Percentiles rank a stretch among this genome's conserved stretches.
phyloP scores from a whole-genome alignment of 2,329 filamentous ascomycete species.

The Hypoxylon sp. region DNA sequence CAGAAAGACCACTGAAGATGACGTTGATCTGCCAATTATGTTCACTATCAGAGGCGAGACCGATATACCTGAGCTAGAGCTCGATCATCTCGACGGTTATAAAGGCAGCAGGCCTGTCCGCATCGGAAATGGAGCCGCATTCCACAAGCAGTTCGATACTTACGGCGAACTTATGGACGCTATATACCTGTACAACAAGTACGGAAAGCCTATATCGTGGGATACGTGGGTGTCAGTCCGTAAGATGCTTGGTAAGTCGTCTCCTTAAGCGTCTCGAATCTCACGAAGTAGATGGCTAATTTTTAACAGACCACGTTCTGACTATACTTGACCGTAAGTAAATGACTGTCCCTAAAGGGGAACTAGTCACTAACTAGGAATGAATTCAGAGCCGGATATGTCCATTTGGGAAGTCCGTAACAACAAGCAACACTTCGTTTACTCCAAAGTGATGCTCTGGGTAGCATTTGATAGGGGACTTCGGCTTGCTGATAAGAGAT shows the following conservation, averaged over 20 bases:
- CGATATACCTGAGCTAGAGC: conserved; percentile 78
- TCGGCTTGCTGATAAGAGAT: conserved; percentile 80
- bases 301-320: conserved; percentile 73
- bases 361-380: conserved; percentile 18
- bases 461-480: conserved; percentile 83
- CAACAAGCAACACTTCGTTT: conserved; percentile 81
- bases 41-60: conserved; percentile 83
- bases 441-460: conserved; percentile 89
- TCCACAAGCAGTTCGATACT: conserved; percentile 83
- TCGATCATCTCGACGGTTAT: conserved; percentile 80
- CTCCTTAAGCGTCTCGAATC: neutral
- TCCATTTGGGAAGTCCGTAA: conserved; percentile 88
- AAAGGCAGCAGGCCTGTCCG: conserved; percentile 78
- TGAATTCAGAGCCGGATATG: conserved; percentile 75
- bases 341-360: conserved; percentile 29
- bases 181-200: conserved; percentile 85
- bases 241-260: conserved; percentile 69
- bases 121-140: conserved; percentile 83
- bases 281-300: conserved; percentile 37
- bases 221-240: conserved; percentile 81
- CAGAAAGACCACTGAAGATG: conserved; percentile 69
- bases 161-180: conserved; percentile 84
- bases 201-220: conserved; percentile 82
- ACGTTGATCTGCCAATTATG: conserved; percentile 82
- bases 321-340: conserved; percentile 71